Base-by-base conservation (phyloP, 371 early-diverging fungal species). In the Lichtheimia hyalospora region DNA sequence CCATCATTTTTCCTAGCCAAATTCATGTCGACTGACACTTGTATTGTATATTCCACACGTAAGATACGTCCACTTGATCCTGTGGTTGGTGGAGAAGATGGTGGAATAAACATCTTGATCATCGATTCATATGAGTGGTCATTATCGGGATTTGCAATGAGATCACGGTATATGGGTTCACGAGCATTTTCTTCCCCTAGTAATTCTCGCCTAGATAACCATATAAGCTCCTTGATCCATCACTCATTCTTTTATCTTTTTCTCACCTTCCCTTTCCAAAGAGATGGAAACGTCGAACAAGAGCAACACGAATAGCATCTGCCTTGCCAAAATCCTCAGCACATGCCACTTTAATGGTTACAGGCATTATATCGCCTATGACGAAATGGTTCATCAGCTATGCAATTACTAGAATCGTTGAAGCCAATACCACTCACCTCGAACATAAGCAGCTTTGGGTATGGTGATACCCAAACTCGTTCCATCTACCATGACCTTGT, bases 361-460 rank as follows among this genome's bases (percentile, higher is more conserved):
- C 57, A 1, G 81, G 74, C 24, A 81, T 61, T 0, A 67, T 62
- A 52, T 77, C 81, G 34, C 77, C 81, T 80, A 58, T 21, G 42
- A 52, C 13, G 27, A 46, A 14, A 23, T 13, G 13, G 5, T 13
- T 40, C 43, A 52, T 58, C 21, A 51, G 56, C 21, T 15, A 42
- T 43, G 25, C 16, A 0, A 25, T 25, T 13, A n/a, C n/a, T n/a
- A n/a, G n/a, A n/a, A n/a, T n/a, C n/a, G n/a, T n/a, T n/a, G n/a
- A n/a, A n/a, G n/a, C n/a, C 12, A 20, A 50, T 21, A 25, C 39
- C 49, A n/a, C 16, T 58, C 63, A 74, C 81, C 78, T 73, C 73
- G 68, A 3, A 77, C 81, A 49, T 73, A 67, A 5, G 75, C 81
- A 49, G 66, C 62, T 51, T 68, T 73, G 25, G 69, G 73, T 28